Evolutionary conservation across 352 stramenopile genomes (phyloP), one percentile per base, ranked within the genome.

Genomic region (Globisporangium viniferum): DNA sequence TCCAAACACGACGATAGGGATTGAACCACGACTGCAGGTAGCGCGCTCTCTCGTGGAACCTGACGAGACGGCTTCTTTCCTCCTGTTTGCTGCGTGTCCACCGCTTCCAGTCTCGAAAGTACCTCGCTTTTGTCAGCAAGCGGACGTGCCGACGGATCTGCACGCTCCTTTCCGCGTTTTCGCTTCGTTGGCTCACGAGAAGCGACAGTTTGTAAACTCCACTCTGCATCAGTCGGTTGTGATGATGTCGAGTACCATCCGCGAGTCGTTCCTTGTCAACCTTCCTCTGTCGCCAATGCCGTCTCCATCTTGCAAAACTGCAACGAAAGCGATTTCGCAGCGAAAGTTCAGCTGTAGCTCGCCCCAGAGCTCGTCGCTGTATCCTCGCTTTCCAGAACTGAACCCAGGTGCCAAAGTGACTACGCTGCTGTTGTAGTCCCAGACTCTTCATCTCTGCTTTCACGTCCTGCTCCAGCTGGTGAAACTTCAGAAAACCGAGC

Each of bases 11-110:
- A 15, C 69, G 75, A 41, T 12, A 20, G 15, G 71, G 69, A 51
- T 80, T 79, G 14, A 64, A 82, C 49, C 73, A 66, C 22, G 75
- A 82, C 1, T 33, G 66, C 12, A 68, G 55, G 29, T 71, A 82
- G 1, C 3, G 31, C 41, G n/a, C 1, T 27, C 68, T 44, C 15
- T 12, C n/a, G 1, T 46, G 63, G 15, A 73, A 73, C 14, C 3
- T 7, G 14, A 3, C 12, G 20, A 66, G 10, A 1, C 27, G 27
- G 1, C 12, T 39, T 24, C 8, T 29, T 2, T 41, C 9, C 5
- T 15, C 10, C 18, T 20, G 46, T 7, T 15, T 35, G 6, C 20
- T 24, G 5, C 29, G 29, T 6, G 9, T 18, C 35, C 55, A 65
- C 12, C 8, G 35, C 15, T 54, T 62, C 78, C 76, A 86, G 18